These are phyloP conservation scores for Endogone sp. DNA, from an alignment of 192 early-diverging fungal species.

Conservation along the genomic window DNA sequence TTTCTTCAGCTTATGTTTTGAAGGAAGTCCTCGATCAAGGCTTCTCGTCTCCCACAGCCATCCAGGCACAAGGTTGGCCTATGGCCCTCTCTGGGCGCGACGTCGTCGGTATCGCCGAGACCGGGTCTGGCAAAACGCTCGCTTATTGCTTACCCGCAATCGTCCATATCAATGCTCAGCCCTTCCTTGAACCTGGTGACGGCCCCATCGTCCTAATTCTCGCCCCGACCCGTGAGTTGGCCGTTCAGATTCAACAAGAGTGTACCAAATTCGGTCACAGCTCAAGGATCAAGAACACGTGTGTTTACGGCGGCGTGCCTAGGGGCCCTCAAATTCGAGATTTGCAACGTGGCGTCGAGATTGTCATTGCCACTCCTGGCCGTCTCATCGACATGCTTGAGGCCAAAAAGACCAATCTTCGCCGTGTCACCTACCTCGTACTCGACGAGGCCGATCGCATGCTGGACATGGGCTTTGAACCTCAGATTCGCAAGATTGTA, in stretches of 20 bases:
- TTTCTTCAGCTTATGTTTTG: conserved; percentile 69
- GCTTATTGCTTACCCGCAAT: conserved; percentile 94
- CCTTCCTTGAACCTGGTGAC: conserved; percentile 85
- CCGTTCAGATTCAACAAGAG: conserved; percentile 94
- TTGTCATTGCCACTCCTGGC: conserved; percentile 97
- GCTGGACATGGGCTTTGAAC: conserved; percentile 99
- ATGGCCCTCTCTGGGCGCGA: conserved; percentile 96
- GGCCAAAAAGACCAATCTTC: conserved; percentile 82
- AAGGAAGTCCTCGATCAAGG: conserved; percentile 81
- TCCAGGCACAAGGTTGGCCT: conserved; percentile 98
- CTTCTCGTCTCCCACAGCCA: conserved; percentile 86
- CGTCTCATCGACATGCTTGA: conserved; percentile 97
- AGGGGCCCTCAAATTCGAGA: conserved; percentile 89
- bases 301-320: conserved; percentile 94
- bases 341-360: conserved; percentile 81
- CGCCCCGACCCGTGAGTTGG: conserved; percentile 96
- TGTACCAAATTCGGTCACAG: conserved; percentile 89
- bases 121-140: conserved; percentile 93
- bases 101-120: conserved; percentile 87
- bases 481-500: conserved; percentile 96
- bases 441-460: conserved; percentile 99
- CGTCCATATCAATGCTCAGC: conserved; percentile 98
- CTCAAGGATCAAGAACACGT: conserved; percentile 89
- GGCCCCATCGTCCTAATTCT: conserved; percentile 96
- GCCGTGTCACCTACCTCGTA: conserved; percentile 94